Evolutionary conservation across 371 early-diverging fungal genomes (phyloP), one percentile per base, ranked within the genome.

Genomic region (Mucor saturninus): DNA sequence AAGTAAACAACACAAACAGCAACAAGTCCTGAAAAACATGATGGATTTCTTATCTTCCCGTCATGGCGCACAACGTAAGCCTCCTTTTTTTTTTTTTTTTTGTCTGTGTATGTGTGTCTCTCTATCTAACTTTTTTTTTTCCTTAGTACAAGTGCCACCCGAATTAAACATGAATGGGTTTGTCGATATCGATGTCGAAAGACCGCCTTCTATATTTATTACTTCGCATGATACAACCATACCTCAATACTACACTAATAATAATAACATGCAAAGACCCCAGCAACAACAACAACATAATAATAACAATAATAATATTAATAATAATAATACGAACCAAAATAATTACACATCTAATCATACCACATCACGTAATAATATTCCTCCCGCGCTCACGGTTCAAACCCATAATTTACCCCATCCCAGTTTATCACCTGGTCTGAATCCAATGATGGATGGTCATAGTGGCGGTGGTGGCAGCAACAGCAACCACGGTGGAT

Each of bases 21-120:
- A 89, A 59, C 81, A 86, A 48, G 56, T 86, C 54, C 72, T 91
- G 71, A 85, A 83, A 55, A 75, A 64, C 84, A 77, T 89, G 81
- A 75, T 84, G 61, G 78, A 86, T 15, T 83, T 83, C 61, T 72
- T 90, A 59, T 76, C 79, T 21, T 72, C 72, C 50, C 57, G 69
- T 38, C 46, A 46, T 21, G 46, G 46, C 9, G 5, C 46, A 21
- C 72, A 75, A 21, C 77, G 76, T 15, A 73, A 67, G 46, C 75
- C 69, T 48, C 63, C 74, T 72, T 71, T 56, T 48, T n/a, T n/a
- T n/a, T n/a, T n/a, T n/a, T n/a, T n/a, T n/a, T n/a, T n/a, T n/a
- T n/a, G 21, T 13, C n/a, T 14, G 10, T 30, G 5, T 15, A 38
- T 38, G 5, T 39, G 42, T 45, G 5, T n/a, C 21, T 9, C 10